Conservation (phyloP, 352 stramenopile species). For the Globisporangium spiculum region DNA sequence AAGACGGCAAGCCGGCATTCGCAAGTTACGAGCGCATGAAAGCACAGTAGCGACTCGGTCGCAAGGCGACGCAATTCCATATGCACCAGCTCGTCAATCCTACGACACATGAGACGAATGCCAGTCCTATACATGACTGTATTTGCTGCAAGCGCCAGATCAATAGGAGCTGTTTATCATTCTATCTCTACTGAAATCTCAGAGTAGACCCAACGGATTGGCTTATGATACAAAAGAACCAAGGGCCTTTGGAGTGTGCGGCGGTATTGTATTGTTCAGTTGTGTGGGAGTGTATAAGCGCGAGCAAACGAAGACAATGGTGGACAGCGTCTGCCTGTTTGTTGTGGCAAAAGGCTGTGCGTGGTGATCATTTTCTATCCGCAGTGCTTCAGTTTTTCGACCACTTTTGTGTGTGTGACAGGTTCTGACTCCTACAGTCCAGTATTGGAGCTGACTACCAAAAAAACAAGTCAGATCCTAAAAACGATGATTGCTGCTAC, state of each 20-base stretch:
- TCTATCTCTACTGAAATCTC: too few species aligned
- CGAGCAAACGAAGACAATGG: background rate
- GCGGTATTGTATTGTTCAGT: background rate
- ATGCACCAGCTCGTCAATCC: background rate
- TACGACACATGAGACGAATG: background rate
- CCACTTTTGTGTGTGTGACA: background rate
- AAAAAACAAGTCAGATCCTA: background rate
- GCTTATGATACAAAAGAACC: background rate
- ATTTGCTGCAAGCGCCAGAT: background rate
- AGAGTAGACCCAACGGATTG: background rate
- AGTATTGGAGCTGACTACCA: background rate
- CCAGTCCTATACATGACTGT: background rate
- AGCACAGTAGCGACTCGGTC: background rate
- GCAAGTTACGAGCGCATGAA: background rate
- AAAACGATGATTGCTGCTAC: background rate
- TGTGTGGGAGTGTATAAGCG: background rate
- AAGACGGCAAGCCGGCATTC: background rate
- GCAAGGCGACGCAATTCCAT: background rate
- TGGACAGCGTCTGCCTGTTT: background rate
- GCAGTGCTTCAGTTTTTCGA: background rate
- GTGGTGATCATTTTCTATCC: background rate
- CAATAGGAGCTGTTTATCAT: background rate
- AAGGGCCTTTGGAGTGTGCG: background rate
- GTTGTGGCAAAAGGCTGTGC: background rate
- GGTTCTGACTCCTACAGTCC: background rate